Base-by-base conservation (phyloP, 352 stramenopile genomes). In the Phytopythium sindhum region DNA sequence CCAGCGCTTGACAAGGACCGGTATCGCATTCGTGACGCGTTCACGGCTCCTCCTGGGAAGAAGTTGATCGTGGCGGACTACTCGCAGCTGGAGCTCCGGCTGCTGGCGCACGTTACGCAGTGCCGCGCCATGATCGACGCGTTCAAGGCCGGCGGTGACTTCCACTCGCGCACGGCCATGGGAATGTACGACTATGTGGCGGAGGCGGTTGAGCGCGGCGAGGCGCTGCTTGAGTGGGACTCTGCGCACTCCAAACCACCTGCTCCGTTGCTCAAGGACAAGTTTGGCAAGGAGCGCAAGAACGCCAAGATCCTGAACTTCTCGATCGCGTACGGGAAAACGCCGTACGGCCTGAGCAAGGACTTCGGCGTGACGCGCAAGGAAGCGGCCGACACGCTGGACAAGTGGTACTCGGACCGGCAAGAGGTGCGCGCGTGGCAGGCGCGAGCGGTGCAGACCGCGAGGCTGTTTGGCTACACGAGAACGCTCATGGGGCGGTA, bases 261-360 rank as follows among this genome's bases (percentile, higher is more conserved):
- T 9, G 97, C 95, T 54, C 97, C 97, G 15, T 73, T 99, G 60
- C 80, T 99, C 23, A 99, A 99, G 74, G 97, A 99, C 75, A 89
- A 97, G 68, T 99, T 97, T 73, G 96, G 88, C 23, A 95, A 95
- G 8, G 97, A 99, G 78, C 89, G 97, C 51, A 89, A 98, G 53
- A 98, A 99, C 61, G 97, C 97, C 15, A 99, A 99, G 70, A 99
- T 98, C 23, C 82, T 99, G 23, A 99, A 99, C 72, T 99, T 99
- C 67, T 99, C 95, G 17, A 99, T 99, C 66, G 97, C 98, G 9
- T 99, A 99, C 72, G 98, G 98, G 26, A 99, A 99, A 76, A 99
- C 98, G 21, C 93, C 97, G 2, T 97, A 97, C 67, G 97, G 97
- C 2, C 67, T 99, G 28, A 97, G 90, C 28, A 96, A 98, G 48